Evolutionary conservation across 257 asterid genomes (phyloP).

Genomic region (Fraxinus americana): DNA sequence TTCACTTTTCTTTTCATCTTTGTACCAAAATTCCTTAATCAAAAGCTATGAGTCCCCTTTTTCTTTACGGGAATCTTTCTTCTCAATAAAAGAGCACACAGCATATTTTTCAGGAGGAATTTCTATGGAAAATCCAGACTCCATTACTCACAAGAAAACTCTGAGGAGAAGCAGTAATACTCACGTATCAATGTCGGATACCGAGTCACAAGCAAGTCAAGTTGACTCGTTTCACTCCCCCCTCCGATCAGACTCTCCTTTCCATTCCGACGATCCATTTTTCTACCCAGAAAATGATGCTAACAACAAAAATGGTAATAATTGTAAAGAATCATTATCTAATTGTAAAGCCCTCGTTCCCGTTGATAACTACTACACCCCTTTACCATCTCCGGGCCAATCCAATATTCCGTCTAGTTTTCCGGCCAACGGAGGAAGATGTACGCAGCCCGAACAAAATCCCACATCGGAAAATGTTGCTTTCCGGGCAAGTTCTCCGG

Average conservation of each 20-base stretch:
- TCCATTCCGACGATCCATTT: slow-evolving; percentile 61
- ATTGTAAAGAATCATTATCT: slow-evolving; percentile 10
- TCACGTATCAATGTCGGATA: slow-evolving; percentile 81
- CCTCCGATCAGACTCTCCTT: slow-evolving; percentile 67
- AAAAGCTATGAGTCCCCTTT: not conserved
- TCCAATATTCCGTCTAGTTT: slow-evolving; percentile 27
- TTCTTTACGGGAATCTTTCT: not conserved
- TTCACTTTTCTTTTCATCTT: not conserved
- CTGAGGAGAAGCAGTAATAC: slow-evolving; percentile 52
- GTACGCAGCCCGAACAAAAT: slow-evolving; percentile 41
- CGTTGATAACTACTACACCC: slow-evolving; percentile 49
- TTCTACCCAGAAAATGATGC: slow-evolving; percentile 33
- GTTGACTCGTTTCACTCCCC: slow-evolving; percentile 80
- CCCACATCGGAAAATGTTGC: slow-evolving; percentile 37
- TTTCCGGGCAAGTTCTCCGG: slow-evolving; percentile 25
- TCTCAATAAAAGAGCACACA: not conserved
- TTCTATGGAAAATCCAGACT: slow-evolving; percentile 45
- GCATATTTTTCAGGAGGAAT: not conserved
- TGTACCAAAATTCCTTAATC: not conserved
- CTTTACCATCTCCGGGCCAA: slow-evolving; percentile 55
- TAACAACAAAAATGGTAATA: slow-evolving; percentile 20
- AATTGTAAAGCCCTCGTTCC: slow-evolving; percentile 48
- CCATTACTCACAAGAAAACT: slow-evolving; percentile 29
- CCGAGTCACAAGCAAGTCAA: slow-evolving; percentile 79
- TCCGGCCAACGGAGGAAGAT: slow-evolving; percentile 35